Evolutionary conservation across 176 grass and related monocot species (phyloP).

Genomic region (Poa pratensis): DNA sequence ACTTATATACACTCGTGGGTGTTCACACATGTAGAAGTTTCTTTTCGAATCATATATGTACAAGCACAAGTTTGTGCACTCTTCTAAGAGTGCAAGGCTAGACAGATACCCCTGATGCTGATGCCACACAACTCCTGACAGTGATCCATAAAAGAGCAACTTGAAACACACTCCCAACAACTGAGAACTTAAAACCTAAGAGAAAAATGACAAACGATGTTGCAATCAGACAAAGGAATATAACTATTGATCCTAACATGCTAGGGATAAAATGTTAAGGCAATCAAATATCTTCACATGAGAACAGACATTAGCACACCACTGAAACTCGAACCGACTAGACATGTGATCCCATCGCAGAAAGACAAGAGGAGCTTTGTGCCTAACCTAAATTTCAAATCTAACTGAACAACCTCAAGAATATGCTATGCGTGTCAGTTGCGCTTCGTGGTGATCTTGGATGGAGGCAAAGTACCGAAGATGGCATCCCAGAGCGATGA

Average conservation of each 20-base stretch:
- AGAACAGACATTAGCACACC: constrained; percentile 43
- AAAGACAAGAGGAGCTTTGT: constrained; percentile 28
- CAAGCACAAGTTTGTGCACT: not conserved
- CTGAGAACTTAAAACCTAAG: not conserved
- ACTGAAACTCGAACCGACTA: constrained; percentile 45
- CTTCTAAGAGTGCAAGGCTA: not conserved
- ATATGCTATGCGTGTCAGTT: constrained; percentile 38
- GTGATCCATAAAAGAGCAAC: not conserved
- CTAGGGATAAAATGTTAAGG: not conserved
- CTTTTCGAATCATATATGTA: not conserved
- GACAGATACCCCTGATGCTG: not conserved
- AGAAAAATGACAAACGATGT: not conserved
- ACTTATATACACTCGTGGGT: too few species aligned
- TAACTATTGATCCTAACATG: not conserved
- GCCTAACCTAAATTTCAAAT: constrained; percentile 36
- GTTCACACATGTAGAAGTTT: too few species aligned
- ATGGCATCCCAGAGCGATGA: constrained; percentile 81
- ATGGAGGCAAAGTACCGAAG: constrained; percentile 74
- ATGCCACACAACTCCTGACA: constrained; percentile 3
- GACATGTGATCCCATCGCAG: constrained; percentile 25
- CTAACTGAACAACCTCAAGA: too few species aligned
- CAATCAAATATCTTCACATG: constrained; percentile 36
- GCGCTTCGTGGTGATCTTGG: constrained; percentile 38
- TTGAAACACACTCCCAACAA: not conserved
- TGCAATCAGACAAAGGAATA: not conserved